Evolutionary conservation across 2,329 filamentous ascomycete species (phyloP), one percentile per base, ranked within the genome.

Genomic region (Penicillium sp.): DNA sequence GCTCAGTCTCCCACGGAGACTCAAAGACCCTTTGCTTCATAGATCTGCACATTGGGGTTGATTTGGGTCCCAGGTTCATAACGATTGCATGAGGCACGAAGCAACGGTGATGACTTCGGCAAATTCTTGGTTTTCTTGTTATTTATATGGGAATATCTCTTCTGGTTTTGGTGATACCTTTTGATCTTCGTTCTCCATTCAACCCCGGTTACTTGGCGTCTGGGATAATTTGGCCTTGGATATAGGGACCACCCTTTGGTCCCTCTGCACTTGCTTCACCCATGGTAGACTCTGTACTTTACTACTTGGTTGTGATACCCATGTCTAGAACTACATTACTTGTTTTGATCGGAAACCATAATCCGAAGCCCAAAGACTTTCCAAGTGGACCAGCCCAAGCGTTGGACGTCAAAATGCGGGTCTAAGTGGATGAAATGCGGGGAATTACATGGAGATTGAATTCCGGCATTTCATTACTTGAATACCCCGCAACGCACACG

Each of bases 231-330:
- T 22, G 55, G 55, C 44, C 55, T 10, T 54, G 47, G 51, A 52
- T 27, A 42, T 50, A 37, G 21, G 48, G 42, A 55, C 43, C 49
- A 37, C 48, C 42, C 19, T 42, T 50, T 48, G 49, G 16, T 19
- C 33, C 51, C 24, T 31, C 26, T 52, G 45, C 48, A 48, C 48
- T 53, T 61, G 53, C 51, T 59, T 56, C 59, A 58, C 57, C 56
- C 51, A 58, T 62, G 59, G 64, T 66, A 65, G 61, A 67, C 60
- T 55, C 59, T 64, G 64, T 65, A 61, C 57, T 65, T 59, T 64
- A 63, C 64, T 66, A 59, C 63, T 63, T 64, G 57, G 63, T 61
- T 64, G 61, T 61, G 64, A 66, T 66, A 66, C 64, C 64, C 64
- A 57, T 58, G 56, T 58, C 55, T 65, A 63, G 61, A 65, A 55